These are phyloP conservation scores for Ilyonectria mors-panacis DNA, from an alignment of 2,329 filamentous ascomycete genomes.

Conservation along the genomic window DNA sequence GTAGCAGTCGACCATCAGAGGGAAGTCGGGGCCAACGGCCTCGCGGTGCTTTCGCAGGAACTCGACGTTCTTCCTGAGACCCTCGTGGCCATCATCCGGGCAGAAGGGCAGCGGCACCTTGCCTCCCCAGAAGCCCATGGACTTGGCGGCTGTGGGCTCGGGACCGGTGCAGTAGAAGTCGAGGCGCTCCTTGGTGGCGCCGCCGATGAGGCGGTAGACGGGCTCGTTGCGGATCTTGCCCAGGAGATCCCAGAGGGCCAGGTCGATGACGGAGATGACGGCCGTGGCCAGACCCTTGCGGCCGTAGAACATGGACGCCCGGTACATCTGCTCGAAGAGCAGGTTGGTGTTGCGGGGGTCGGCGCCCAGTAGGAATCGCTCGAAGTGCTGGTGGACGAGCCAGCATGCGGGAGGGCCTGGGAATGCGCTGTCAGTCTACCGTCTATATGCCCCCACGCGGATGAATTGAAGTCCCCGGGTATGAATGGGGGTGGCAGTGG, in stretches of 20 bases:
- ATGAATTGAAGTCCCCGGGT: constrained; percentile 9
- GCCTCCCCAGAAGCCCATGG: constrained; percentile 90
- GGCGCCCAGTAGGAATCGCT: constrained; percentile 89
- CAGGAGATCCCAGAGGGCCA: constrained; percentile 92
- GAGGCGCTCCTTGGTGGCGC: constrained; percentile 85
- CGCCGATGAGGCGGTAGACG: constrained; percentile 94
- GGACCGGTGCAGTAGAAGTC: constrained; percentile 97
- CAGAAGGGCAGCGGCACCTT: constrained; percentile 94
- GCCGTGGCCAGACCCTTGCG: constrained; percentile 92
- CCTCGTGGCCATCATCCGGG: constrained; percentile 86
- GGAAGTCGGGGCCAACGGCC: constrained; percentile 89
- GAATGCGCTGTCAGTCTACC: constrained; percentile 22
- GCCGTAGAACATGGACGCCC: constrained; percentile 95
- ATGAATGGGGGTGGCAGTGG: constrained; percentile 4
- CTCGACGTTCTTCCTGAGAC: constrained; percentile 89
- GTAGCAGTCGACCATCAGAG: constrained; percentile 96
- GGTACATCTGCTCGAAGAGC: constrained; percentile 97
- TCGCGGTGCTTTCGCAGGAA: constrained; percentile 89
- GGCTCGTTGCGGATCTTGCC: constrained; percentile 94
- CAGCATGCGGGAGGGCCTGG: constrained; percentile 89
- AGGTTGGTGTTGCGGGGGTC: constrained; percentile 93
- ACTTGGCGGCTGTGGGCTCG: constrained; percentile 83
- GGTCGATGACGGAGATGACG: constrained; percentile 93
- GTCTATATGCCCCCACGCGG: not conserved
- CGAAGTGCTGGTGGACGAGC: constrained; percentile 94